Conservation (phyloP, 768 basidiomycete species). For the Termitomyces sp. region DNA sequence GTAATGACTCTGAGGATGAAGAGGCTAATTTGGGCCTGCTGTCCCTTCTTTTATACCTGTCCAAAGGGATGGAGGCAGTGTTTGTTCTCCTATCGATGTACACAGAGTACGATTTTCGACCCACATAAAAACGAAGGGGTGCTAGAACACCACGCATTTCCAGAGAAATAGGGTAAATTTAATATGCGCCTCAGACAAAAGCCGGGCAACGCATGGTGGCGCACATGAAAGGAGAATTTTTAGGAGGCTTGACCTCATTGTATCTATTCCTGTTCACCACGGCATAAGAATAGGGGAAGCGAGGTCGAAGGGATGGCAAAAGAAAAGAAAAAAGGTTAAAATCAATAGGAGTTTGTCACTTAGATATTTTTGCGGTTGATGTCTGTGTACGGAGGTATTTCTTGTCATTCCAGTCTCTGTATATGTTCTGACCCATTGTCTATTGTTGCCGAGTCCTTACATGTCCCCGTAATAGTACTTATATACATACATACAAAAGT, state of each 20-base stretch:
- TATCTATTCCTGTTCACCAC: not conserved
- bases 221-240: not conserved
- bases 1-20: not conserved
- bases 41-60: not conserved
- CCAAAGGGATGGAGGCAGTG: not conserved
- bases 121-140: not conserved
- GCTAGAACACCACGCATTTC: not conserved
- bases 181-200: not conserved
- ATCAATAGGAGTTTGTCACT: not conserved
- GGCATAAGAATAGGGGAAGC: not conserved
- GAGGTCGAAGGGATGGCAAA: not conserved
- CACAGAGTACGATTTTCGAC: not conserved
- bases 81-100: not conserved
- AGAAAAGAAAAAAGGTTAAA: too few species aligned
- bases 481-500: too few species aligned
- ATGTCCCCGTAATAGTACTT: too few species aligned
- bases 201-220: not conserved
- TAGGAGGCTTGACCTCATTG: not conserved
- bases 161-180: not conserved
- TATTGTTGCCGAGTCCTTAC: too few species aligned
- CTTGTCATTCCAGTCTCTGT: not conserved
- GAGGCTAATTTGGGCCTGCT: not conserved
- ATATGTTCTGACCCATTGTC: not conserved
- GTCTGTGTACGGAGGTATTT: too few species aligned
- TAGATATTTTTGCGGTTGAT: not conserved